Evolutionary conservation across 1,284 basidiomycete species (phyloP), one percentile per base, ranked within the genome.

Genomic region (Cutaneotrichosporon dermatis): DNA sequence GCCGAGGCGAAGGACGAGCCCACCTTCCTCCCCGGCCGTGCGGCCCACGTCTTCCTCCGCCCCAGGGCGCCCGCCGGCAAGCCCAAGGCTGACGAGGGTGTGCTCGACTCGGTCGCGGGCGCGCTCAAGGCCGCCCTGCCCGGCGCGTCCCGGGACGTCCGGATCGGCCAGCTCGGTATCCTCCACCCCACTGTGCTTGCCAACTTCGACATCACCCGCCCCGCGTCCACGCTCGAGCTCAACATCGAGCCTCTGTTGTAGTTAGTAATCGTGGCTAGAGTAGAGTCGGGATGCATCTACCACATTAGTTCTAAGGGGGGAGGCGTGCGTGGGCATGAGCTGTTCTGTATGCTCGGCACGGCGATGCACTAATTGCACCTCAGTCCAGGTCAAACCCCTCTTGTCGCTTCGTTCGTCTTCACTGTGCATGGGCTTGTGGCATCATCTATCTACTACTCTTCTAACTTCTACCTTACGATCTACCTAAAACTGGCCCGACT

Each of bases 181-280:
- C 80, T 97, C 61, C 93, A 97, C 76, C 93, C 94, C 3, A 84
- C 80, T 11, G 94, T 96, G n/a, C 80, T 97, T 59, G 84, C 86
- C 69, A 91, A 90, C 70, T 97, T 94, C 77, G 92, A 96, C 76
- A 88, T 99, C 66, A 84, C 85, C 51, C 94, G 90, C 79, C 96
- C 95, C n/a, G 97, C 93, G 78, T 96, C 93, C 13, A 88, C 88
- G 9, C 80, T 99, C 61, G 96, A 99, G 82, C 92, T 99, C 75
- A 88, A 88, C 52, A 82, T 99, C 52, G 92, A 96, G 78, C 88
- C 88, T 12, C 92, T 99, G 83, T 86, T 92, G 79, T 92, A 89
- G 53, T 25, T 35, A 39, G 34, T 43, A 41, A 4, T 25, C 25
- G 25, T 25, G 36, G 25, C 12, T 13, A 4, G 12, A n/a, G 45